Conservation (phyloP, 1,284 basidiomycete species). For the Cystobasidium slooffiae region DNA sequence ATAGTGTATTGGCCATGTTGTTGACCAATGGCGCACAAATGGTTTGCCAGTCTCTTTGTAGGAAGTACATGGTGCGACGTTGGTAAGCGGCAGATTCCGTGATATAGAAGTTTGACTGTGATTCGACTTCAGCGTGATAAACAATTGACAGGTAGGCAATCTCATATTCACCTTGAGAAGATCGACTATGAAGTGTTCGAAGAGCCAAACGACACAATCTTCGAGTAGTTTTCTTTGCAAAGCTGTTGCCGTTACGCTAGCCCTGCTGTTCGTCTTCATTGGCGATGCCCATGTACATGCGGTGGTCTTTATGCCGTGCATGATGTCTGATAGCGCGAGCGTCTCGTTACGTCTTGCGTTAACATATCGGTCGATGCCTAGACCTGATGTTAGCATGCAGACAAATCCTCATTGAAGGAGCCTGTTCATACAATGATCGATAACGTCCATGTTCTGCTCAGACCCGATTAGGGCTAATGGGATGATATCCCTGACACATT, state of each 20-base stretch:
- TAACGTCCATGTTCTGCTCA: slow-evolving; percentile 67
- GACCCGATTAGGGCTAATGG: slow-evolving; percentile 80
- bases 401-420: not conserved
- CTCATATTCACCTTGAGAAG: slow-evolving; percentile 69
- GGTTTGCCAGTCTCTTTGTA: slow-evolving; percentile 89
- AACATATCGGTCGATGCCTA: slow-evolving; percentile 76
- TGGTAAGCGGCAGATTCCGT: slow-evolving; percentile 88
- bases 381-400: not conserved
- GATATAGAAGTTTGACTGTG: slow-evolving; percentile 86
- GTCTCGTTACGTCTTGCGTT: slow-evolving; percentile 77
- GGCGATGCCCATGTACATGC: slow-evolving; percentile 78
- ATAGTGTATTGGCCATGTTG: slow-evolving; percentile 62
- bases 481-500: slow-evolving; percentile 71
- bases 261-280: slow-evolving; percentile 46
- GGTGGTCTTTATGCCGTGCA: slow-evolving; percentile 76
- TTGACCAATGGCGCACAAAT: slow-evolving; percentile 80
- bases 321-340: slow-evolving; percentile 73
- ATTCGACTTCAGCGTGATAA: not conserved
- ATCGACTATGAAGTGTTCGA: slow-evolving; percentile 80
- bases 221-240: slow-evolving; percentile 77
- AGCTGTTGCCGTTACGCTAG: slow-evolving; percentile 66
- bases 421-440: slow-evolving; percentile 66
- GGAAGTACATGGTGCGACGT: slow-evolving; percentile 88
- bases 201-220: slow-evolving; percentile 90
- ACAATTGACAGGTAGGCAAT: slow-evolving; percentile 9